These are phyloP conservation scores for Elasticomyces elasticus DNA, from an alignment of 495 filamentous ascomycete species.

Conservation along the genomic window DNA sequence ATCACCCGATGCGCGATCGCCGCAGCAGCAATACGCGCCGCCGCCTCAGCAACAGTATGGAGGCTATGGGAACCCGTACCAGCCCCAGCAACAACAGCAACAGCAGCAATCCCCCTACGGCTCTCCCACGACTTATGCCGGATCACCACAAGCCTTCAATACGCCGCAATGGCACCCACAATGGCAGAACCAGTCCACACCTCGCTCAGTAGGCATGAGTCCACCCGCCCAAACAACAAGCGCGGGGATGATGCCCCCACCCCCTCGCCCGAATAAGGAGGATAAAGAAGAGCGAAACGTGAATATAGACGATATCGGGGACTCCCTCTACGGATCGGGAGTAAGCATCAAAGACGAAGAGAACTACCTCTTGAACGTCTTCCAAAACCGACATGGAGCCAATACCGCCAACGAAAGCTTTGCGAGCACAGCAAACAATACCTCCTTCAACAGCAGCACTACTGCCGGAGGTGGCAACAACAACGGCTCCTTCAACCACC, in stretches of 20 bases:
- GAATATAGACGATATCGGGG: constrained; percentile 56
- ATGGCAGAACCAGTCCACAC: constrained; percentile 1
- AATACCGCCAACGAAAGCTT: constrained; percentile 41
- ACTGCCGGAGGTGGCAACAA: constrained; percentile 25
- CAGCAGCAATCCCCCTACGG: constrained; percentile 11
- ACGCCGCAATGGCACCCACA: constrained; percentile 8
- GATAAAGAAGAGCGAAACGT: constrained; percentile 47
- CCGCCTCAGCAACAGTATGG: not conserved
- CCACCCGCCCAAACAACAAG: constrained; percentile 10
- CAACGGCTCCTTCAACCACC: constrained; percentile 36
- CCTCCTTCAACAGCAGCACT: constrained; percentile 28
- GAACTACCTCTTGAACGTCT: constrained; percentile 53
- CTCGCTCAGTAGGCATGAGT: not conserved
- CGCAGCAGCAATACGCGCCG: constrained; percentile 2
- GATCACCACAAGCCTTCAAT: constrained; percentile 14
- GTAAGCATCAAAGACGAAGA: constrained; percentile 80
- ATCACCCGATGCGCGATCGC: constrained; percentile 40
- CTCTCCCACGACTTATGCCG: constrained; percentile 1
- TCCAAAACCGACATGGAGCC: constrained; percentile 35
- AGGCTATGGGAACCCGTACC: constrained; percentile 20
- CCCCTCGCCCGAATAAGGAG: constrained; percentile 51
- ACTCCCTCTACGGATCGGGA: constrained; percentile 68
- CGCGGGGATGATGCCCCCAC: constrained; percentile 74
- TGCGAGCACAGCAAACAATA: constrained; percentile 40
- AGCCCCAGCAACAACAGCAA: not conserved